Conservation (phyloP, 768 basidiomycete species). For the Boletus subcaerulescens region DNA sequence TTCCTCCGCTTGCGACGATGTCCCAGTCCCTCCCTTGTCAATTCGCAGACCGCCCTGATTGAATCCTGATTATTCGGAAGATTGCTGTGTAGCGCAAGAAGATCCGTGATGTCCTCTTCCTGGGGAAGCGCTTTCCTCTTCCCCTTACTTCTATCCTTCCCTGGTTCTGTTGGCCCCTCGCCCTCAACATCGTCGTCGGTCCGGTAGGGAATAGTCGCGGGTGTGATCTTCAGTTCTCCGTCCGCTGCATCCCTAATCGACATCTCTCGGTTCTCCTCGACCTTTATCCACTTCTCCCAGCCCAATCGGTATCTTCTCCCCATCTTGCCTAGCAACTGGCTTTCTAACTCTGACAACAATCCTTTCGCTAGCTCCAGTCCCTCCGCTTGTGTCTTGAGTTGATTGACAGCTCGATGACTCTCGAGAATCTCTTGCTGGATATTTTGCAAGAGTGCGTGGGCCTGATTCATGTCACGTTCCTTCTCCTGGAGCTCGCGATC, state of each 20-base stretch:
- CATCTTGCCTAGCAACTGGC: constrained; percentile 70
- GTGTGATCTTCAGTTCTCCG: constrained; percentile 51
- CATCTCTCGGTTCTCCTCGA: constrained; percentile 78
- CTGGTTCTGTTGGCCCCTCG: constrained; percentile 36
- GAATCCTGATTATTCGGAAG: constrained; percentile 57
- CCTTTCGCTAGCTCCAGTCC: constrained; percentile 59
- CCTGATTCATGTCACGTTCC: constrained; percentile 88
- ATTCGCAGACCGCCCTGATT: constrained; percentile 53
- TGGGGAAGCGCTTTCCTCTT: constrained; percentile 51
- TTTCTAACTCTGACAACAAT: constrained; percentile 59
- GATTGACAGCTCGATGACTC: constrained; percentile 69
- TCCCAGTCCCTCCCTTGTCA: constrained; percentile 60
- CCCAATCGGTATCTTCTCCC: constrained; percentile 78
- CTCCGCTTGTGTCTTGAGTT: constrained; percentile 68
- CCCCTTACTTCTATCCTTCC: constrained; percentile 47
- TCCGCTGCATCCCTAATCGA: constrained; percentile 59
- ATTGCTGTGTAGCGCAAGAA: constrained; percentile 54
- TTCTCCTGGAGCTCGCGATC: constrained; percentile 91
- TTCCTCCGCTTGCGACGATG: constrained; percentile 67
- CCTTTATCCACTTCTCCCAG: constrained; percentile 91
- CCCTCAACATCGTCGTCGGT: constrained; percentile 46
- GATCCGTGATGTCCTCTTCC: constrained; percentile 62
- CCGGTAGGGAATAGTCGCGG: constrained; percentile 43
- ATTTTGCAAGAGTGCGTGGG: constrained; percentile 78
- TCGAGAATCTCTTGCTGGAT: constrained; percentile 91